Evolutionary conservation across 2,329 filamentous ascomycete species (phyloP).

Genomic region (Fusarium pilosicola): DNA sequence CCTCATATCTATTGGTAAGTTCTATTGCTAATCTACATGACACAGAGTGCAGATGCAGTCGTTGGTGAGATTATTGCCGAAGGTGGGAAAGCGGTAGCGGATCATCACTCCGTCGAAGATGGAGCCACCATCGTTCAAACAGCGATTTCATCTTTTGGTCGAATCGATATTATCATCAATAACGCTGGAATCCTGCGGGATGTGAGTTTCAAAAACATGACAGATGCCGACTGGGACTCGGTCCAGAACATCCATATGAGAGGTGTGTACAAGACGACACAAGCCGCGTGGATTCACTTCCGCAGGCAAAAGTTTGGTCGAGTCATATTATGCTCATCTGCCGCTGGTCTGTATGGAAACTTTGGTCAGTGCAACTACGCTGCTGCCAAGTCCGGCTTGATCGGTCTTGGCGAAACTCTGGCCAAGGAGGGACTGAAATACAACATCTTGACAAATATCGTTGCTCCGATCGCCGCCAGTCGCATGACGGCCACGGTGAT

Average conservation of each 20-base stretch:
- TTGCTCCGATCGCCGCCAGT: not conserved
- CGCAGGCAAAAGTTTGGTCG: not conserved
- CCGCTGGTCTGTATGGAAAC: not conserved
- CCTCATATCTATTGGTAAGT: not conserved
- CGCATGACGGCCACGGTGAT: not conserved
- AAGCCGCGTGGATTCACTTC: not conserved
- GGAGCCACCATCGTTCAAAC: not conserved
- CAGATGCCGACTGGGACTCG: not conserved
- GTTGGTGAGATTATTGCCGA: not conserved
- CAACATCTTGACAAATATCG: not conserved
- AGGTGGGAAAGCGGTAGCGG: not conserved
- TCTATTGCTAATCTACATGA: not conserved
- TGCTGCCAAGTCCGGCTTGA: not conserved
- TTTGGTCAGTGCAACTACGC: not conserved
- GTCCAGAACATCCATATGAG: not conserved
- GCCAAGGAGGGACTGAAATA: not conserved
- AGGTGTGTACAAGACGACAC: not conserved
- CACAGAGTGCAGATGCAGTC: not conserved
- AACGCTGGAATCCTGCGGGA: not conserved
- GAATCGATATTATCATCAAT: not conserved
- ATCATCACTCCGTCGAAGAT: not conserved
- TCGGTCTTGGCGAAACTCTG: not conserved
- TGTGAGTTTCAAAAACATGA: not conserved
- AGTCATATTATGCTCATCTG: not conserved
- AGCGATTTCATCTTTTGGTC: not conserved